phyloP scores from a whole-genome alignment of 164 flowering plant genomes.

The Vitis vinifera region DNA sequence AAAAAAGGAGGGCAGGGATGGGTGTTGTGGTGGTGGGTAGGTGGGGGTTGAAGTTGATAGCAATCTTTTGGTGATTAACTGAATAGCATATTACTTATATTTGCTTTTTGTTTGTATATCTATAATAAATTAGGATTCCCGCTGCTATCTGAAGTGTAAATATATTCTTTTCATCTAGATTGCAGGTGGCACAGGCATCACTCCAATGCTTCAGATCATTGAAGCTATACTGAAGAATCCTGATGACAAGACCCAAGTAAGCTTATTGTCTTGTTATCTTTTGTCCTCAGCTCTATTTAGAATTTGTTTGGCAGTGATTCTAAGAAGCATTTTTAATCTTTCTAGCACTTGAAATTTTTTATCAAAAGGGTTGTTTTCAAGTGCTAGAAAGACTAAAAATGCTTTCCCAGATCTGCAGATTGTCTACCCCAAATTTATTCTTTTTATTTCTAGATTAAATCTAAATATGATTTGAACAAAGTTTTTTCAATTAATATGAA shows the following conservation, averaged over 20 bases:
- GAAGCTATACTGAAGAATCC: constrained; percentile 95
- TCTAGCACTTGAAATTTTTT: no score
- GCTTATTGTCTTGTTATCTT: not conserved
- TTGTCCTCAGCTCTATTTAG: not conserved
- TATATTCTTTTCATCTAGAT: constrained; percentile 42
- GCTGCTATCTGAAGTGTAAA: not conserved
- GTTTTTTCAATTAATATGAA: not conserved
- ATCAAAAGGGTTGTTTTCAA: no score
- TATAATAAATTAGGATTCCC: not conserved
- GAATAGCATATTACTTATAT: no score
- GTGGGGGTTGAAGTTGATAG: no score
- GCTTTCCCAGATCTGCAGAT: not conserved
- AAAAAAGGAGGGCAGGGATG: no score
- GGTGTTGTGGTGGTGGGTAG: no score
- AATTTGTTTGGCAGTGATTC: not conserved
- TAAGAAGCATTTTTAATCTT: no score
- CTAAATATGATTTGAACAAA: not conserved
- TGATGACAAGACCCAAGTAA: constrained; percentile 91
- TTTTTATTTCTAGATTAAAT: not conserved
- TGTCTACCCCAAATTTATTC: not conserved
- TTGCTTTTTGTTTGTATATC: no score
- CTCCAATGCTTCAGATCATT: constrained; percentile 98
- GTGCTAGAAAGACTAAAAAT: no score
- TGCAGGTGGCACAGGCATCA: constrained; percentile 97
- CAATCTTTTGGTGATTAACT: no score